Evolutionary conservation across 2,329 filamentous ascomycete genomes (phyloP).

Genomic region (Trichoderma harzianum): DNA sequence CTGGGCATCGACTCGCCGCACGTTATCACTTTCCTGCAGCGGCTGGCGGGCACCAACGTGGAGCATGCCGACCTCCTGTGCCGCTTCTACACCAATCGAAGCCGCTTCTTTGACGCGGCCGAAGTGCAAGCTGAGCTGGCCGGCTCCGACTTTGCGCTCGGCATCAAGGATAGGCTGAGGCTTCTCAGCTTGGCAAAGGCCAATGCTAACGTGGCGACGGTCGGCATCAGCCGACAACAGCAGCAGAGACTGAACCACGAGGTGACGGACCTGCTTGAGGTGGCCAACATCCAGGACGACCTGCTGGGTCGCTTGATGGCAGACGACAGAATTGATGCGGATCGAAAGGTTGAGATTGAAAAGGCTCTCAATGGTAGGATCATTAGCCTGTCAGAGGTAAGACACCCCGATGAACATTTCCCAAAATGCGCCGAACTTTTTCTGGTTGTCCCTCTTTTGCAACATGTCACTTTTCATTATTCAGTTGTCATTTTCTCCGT

Average conservation of each 20-base stretch:
- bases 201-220: conserved; percentile 81
- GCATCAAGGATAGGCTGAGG: conserved; percentile 81
- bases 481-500: background rate
- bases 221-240: conserved; percentile 71
- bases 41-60: conserved; percentile 67
- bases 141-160: conserved; percentile 73
- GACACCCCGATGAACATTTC: conserved; percentile 27
- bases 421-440: background rate
- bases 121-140: conserved; percentile 81
- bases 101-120: conserved; percentile 81
- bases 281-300: conserved; percentile 94
- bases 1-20: conserved; percentile 81
- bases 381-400: conserved; percentile 70
- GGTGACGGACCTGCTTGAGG: conserved; percentile 80
- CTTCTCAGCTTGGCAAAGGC: conserved; percentile 88
- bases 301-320: conserved; percentile 72
- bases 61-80: conserved; percentile 87
- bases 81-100: conserved; percentile 83
- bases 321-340: conserved; percentile 65
- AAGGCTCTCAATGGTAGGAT: conserved; percentile 73
- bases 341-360: conserved; percentile 62
- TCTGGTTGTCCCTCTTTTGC: too few relatives aligned
- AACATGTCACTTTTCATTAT: background rate
- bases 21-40: conserved; percentile 80
- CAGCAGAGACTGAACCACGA: conserved; percentile 84